Evolutionary conservation across 1,284 basidiomycete species (phyloP).

Genomic region (Fistulina hepatica): DNA sequence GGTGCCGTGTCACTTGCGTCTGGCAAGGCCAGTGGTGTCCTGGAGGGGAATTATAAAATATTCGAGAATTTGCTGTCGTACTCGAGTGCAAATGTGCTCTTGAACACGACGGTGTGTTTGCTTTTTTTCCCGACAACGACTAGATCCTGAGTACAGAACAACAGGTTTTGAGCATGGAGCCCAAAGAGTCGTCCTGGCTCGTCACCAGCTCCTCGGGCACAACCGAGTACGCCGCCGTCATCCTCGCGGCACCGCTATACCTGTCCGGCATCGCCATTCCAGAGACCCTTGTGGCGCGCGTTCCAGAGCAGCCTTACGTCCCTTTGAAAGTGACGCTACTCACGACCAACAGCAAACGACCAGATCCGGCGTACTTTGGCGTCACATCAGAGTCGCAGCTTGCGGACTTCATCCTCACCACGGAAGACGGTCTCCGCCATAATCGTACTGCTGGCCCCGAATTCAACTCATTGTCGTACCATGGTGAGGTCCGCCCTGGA

Average conservation of each 20-base stretch:
- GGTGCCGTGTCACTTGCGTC: slow-evolving; percentile 70
- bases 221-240: slow-evolving; percentile 50
- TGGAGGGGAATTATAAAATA: slow-evolving; percentile 78
- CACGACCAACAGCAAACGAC: slow-evolving; percentile 56
- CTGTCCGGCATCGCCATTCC: slow-evolving; percentile 46
- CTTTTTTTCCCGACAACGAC: slow-evolving; percentile 2
- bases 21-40: slow-evolving; percentile 53
- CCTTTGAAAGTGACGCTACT: slow-evolving; percentile 85
- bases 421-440: slow-evolving; percentile 39
- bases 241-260: slow-evolving; percentile 72
- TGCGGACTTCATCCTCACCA: slow-evolving; percentile 69
- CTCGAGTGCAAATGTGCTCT: slow-evolving; percentile 57
- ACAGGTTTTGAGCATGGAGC: slow-evolving; percentile 46
- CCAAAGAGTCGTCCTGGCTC: slow-evolving; percentile 31
- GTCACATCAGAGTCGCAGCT: slow-evolving; percentile 34
- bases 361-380: slow-evolving; percentile 67
- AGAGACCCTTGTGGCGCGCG: slow-evolving; percentile 31
- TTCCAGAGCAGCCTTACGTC: slow-evolving; percentile 68
- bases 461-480: slow-evolving; percentile 88
- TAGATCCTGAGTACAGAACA: too few relatives aligned
- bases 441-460: slow-evolving; percentile 49
- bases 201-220: slow-evolving; percentile 34
- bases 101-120: slow-evolving; percentile 53
- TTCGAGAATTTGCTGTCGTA: slow-evolving; percentile 74
- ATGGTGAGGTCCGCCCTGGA: slow-evolving; percentile 43